Evolutionary conservation across 2,329 filamentous ascomycete genomes (phyloP), one percentile per base, ranked within the genome.

Genomic region (Chrysoporthe puriensis): DNA sequence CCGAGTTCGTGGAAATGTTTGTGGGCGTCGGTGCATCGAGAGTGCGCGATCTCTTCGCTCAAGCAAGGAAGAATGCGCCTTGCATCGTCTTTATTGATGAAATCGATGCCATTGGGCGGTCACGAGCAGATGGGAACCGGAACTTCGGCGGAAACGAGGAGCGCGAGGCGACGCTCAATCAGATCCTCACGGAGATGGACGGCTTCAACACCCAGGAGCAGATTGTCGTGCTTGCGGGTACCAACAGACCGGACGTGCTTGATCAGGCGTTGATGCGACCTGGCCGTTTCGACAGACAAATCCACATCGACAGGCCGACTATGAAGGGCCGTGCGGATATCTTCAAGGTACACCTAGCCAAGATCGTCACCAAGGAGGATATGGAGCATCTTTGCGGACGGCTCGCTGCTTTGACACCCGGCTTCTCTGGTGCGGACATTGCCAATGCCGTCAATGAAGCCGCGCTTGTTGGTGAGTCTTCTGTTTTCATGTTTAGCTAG

Each of bases 81-180:
- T 99, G 96, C 81, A 99, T 99, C 80, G 96, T 99, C 79, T 99
- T 99, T 84, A 98, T 99, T 73, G 96, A 99, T 77, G 96, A 99
- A 80, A 99, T 99, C 74, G 96, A 99, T 78, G 96, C 96, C 67
- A 97, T 99, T 74, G 96, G 96, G 73, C 93, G 94, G 77, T 92
- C 95, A 66, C 89, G 96, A 81, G 85, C 90, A 32, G 96, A 97
- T 77, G 88, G 90, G 46, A 91, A 90, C 71, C 74, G 76, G 59
- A 81, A 82, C 14, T 93, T 93, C 50, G 94, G 95, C 71, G 96
- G 96, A 70, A 98, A 98, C 76, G 96, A 99, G 76, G 96, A 99
- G 82, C 91, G 96, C 70, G 96, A 99, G 81, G 93, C 92, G 60
- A 99, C 96, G 0, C 89, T 99, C 40, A 99, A 99, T 80, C 96